Base-by-base conservation (phyloP, 1,284 basidiomycete species). In the Leccinum glutinopallens region DNA sequence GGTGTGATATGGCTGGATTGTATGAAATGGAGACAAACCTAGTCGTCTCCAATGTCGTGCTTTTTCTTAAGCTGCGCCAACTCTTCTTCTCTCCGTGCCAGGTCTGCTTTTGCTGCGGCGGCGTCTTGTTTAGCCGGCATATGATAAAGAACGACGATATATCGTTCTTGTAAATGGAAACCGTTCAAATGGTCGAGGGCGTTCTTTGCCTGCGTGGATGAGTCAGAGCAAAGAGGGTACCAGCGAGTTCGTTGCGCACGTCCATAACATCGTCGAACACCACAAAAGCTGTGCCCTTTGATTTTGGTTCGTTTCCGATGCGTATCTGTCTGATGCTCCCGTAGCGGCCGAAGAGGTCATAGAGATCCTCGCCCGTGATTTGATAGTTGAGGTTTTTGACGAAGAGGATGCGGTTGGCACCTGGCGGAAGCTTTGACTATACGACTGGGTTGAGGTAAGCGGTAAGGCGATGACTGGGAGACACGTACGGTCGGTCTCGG, bases 311-410 rank as follows among this genome's bases (percentile, higher is more conserved):
- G 70, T 89, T 96, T 57, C 97, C 97, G 69, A 98, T 87, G 63
- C 97, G 88, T 70, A 99, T 91, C 78, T 99, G 97, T 54, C 97
- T 90, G 73, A 99, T 95, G 69, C 93, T 93, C 54, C 97, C 97
- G 81, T 99, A 99, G 67, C 95, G 92, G 63, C 96, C 97, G 75
- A 99, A 99, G 65, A 99, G 84, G 79, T 99, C 97, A 78, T 98
- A 98, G 68, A 98, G 80, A 77, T 98, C 96, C 65, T 95, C 90
- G 58, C 95, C 96, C 54, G 89, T 92, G 71, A 97, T 98, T 77
- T 91, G 91, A 81, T 98, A 99, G 79, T 96, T 97, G 66, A 97
- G 81, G 73, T 97, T 97, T 80, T 93, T 93, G 37, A 94, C 90
- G 70, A 93, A 94, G 54, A 94, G 83, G 64, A 94, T 92, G 59